Evolutionary conservation across 805 yeast species (phyloP).

Genomic region (Lachancea waltii): DNA sequence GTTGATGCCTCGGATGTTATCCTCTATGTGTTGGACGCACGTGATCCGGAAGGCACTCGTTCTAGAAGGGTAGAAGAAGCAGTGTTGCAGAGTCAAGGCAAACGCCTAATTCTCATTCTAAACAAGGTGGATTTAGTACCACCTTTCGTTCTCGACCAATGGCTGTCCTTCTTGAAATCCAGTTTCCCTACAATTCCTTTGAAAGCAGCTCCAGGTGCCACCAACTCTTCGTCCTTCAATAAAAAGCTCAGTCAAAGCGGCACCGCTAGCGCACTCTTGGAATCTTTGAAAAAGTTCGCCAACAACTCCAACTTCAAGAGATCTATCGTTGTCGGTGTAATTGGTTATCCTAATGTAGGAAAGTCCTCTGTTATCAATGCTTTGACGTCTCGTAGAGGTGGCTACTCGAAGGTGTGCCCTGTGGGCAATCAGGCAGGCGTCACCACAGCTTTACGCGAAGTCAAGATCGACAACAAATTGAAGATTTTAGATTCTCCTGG

Average conservation of each 20-base stretch:
- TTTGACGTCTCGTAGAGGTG: conserved; percentile 66
- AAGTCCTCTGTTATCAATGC: conserved; percentile 92
- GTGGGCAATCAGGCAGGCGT: conserved; percentile 98
- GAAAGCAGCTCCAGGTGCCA: conserved; percentile 70
- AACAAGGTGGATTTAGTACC: conserved; percentile 95
- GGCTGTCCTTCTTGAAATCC: conserved; percentile 73
- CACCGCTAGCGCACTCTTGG: conserved; percentile 69
- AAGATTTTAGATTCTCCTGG: conserved; percentile 95
- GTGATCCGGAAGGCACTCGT: conserved; percentile 95
- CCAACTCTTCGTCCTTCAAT: conserved; percentile 61
- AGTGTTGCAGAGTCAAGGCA: conserved; percentile 65
- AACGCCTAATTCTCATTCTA: conserved; percentile 76
- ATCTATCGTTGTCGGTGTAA: conserved; percentile 87
- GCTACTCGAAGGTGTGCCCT: conserved; percentile 74
- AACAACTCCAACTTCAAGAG: conserved; percentile 78
- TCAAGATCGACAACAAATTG: conserved; percentile 84
- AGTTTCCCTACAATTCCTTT: conserved; percentile 91
- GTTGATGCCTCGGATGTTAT: conserved; percentile 90
- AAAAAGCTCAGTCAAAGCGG: conserved; percentile 63
- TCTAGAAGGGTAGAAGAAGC: conserved; percentile 89
- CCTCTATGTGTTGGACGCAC: conserved; percentile 90
- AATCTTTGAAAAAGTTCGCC: conserved; percentile 81
- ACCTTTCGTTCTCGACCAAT: conserved; percentile 68
- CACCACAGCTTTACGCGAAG: conserved; percentile 85
- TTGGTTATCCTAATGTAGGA: conserved; percentile 97